A percentile compares a stretch with the other conserved stretches of the same genome.
These are phyloP conservation scores for Pseudonitzschia multistriata DNA, from an alignment of 108 stramenopile genomes.

Conservation along the genomic window DNA sequence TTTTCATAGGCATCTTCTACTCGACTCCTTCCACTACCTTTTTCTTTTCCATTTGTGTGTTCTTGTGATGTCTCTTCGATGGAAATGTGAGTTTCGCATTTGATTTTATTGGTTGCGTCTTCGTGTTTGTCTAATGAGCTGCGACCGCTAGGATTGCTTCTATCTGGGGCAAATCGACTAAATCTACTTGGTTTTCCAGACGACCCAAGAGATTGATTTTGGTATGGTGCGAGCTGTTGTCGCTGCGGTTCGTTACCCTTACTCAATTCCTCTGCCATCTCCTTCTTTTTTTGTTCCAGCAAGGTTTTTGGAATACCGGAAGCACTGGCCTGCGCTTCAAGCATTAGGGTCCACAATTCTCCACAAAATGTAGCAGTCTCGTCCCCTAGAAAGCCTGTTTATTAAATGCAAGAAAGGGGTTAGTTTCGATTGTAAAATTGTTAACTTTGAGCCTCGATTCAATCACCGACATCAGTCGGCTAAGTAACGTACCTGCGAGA, in stretches of 20 bases:
- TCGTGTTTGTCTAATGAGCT: neutral
- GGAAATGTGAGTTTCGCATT: neutral
- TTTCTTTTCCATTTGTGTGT: neutral
- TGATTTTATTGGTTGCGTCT: neutral
- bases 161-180: neutral
- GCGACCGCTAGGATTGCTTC: neutral
- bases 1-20: neutral
- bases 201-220: neutral
- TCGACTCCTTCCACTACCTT: neutral
- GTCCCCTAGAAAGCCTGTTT: constrained; percentile 56
- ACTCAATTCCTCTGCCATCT: constrained; percentile 35
- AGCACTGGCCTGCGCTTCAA: constrained; percentile 65
- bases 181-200: neutral
- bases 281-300: constrained; percentile 84
- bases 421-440: neutral
- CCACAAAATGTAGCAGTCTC: constrained; percentile 67
- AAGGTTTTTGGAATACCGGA: constrained; percentile 70
- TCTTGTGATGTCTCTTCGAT: neutral
- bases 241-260: constrained; percentile 19
- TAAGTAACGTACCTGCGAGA: constrained; percentile 42
- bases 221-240: neutral
- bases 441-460: neutral
- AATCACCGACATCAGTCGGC: neutral
- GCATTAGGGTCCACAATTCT: constrained; percentile 77
- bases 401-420: neutral